phyloP scores from a whole-genome alignment of 2,329 filamentous ascomycete genomes.

The Mycosphaerella arachidis region DNA sequence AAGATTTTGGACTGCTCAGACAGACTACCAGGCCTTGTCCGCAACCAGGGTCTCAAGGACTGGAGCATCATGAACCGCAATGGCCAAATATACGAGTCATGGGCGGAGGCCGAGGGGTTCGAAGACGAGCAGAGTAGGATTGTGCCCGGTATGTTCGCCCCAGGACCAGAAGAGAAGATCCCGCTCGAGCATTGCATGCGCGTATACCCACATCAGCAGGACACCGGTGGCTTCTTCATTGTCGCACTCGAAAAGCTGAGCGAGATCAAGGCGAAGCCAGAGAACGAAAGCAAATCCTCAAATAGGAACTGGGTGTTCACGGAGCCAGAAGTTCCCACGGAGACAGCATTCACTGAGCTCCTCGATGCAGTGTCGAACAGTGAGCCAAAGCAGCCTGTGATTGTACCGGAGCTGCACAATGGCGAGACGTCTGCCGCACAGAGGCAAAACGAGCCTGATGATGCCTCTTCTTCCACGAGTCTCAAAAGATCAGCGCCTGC shows the following conservation, averaged over 20 bases:
- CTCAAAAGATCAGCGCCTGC: conserved; percentile 41
- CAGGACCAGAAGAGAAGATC: conserved; percentile 55
- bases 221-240: conserved; percentile 97
- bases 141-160: conserved; percentile 78
- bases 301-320: conserved; percentile 31
- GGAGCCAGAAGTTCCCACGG: conserved; percentile 20
- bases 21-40: conserved; percentile 69
- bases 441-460: conserved; percentile 17
- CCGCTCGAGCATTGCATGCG: conserved; percentile 88
- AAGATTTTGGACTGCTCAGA: conserved; percentile 79
- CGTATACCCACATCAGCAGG: conserved; percentile 90
- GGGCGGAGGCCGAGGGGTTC: conserved; percentile 59
- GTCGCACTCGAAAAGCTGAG: conserved; percentile 86
- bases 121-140: conserved; percentile 65
- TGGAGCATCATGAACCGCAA: conserved; percentile 93
- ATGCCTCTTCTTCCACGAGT: conserved; percentile 9
- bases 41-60: conserved; percentile 67
- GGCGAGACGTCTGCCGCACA: conserved; percentile 12
- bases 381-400: conserved; percentile 12
- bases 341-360: conserved; percentile 34
- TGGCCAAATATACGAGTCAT: conserved; percentile 72
- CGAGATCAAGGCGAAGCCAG: conserved; percentile 74
- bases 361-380: conserved; percentile 39
- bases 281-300: conserved; percentile 51
- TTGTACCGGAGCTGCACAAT: conserved; percentile 9